These are phyloP conservation scores for Cornus controversa DNA, from an alignment of 148 eudicot species.

Conservation along the genomic window DNA sequence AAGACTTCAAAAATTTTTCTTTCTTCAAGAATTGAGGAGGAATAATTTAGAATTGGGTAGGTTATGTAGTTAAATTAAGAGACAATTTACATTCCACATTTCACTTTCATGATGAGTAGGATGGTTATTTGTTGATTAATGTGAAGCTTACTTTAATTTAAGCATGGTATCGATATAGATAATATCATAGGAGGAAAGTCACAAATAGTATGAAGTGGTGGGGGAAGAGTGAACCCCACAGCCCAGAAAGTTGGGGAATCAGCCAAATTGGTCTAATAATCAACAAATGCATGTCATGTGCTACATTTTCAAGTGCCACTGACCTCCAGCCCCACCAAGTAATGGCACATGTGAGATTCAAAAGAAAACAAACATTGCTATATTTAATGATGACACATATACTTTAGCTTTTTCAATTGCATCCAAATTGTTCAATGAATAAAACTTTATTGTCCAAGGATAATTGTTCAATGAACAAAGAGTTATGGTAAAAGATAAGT, in stretches of 20 bases:
- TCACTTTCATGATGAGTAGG: no score
- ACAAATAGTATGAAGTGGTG: background rate
- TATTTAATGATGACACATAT: slow-evolving; percentile 11
- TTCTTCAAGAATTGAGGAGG: no score
- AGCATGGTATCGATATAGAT: no score
- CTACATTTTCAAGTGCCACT: background rate
- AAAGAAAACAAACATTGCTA: slow-evolving; percentile 7
- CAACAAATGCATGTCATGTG: slow-evolving; percentile 6
- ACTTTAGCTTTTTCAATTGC: slow-evolving; percentile 8
- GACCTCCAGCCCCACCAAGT: slow-evolving; percentile 9
- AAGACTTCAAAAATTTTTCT: no score
- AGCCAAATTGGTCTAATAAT: background rate
- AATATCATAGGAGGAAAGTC: no score
- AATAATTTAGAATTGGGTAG: no score
- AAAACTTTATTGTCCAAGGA: background rate
- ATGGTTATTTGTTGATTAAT: no score
- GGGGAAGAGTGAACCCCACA: background rate
- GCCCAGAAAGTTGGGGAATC: background rate
- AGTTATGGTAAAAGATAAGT: background rate
- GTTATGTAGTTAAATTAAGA: no score
- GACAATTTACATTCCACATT: no score
- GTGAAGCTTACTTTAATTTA: no score
- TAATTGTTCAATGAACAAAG: background rate
- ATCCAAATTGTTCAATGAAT: background rate
- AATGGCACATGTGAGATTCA: slow-evolving; percentile 19